Base-by-base conservation (phyloP, 106 monocot genomes). In the Chionographis japonica region DNA sequence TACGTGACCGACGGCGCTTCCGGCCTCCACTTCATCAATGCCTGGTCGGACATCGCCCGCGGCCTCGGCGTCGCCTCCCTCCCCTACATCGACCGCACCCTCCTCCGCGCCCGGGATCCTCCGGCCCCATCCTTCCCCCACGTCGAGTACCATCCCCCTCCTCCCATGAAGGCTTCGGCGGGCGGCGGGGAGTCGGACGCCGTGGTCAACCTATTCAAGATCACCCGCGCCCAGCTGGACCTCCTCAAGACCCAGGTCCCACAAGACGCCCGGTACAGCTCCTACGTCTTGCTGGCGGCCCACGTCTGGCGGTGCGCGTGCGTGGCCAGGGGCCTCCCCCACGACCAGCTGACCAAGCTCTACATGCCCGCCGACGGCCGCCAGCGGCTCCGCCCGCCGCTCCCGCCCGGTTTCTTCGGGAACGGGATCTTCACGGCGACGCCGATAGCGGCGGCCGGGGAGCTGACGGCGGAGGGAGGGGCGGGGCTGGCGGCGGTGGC, bases 291-390 rank as follows among this genome's bases (percentile, higher is more conserved):
- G 4, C 52, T 85, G 13, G 57, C 60, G 11, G 58, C 71, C 0
- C 78, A 78, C 43, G 65, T 77, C 8, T 86, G 86, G 86, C 61
- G 75, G 12, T 75, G 78, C 63, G 46, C 54, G 2, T 75, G 78
- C 68, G 72, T 67, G 37, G 82, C 86, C 2, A 70, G 86, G n/a
- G 63, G 63, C 1, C 77, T 86, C 2, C 15, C 58, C 1, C 12
- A 19, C 4, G 62, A 75, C 20, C 37, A 52, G 4, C 18, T 43
- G 38, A 81, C 73, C 1, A 17, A 58, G 15, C 39, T 85, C 46
- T 54, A 62, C 60, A 70, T 74, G 8, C 27, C 63, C 10, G 40
- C 50, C 6, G 69, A 85, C 74, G 61, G n/a, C 38, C 76, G 73
- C 2, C 0, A 40, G 20, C 59, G 81, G 14, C 35, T 82, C 7